Percentiles rank a stretch among this genome's conserved stretches.
Conservation (phyloP, 23 red algal genomes). For the Cyanidium caldarium region DNA sequence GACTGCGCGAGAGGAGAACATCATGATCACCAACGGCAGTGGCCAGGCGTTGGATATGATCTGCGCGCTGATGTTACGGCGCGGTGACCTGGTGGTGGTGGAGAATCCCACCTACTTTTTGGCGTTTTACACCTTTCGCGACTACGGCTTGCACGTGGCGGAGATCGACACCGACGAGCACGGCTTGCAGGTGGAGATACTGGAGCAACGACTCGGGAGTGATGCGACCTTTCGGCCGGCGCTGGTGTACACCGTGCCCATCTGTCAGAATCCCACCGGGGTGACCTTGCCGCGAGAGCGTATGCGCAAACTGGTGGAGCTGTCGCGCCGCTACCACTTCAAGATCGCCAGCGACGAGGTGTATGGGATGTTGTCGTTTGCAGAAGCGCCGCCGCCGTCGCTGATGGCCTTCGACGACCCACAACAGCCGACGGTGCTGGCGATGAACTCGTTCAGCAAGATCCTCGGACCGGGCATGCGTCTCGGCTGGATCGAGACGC, state of each 20-base stretch:
- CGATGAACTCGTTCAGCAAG: slow-evolving; percentile 66
- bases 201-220: background rate
- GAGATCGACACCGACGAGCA: slow-evolving; percentile 29
- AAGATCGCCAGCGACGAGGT: slow-evolving; percentile 70
- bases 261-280: slow-evolving; percentile 54
- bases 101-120: slow-evolving; percentile 64
- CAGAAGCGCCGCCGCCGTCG: background rate
- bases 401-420: slow-evolving; percentile 41
- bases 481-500: slow-evolving; percentile 52
- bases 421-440: slow-evolving; percentile 25
- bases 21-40: slow-evolving; percentile 64
- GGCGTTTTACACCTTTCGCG: slow-evolving; percentile 38
- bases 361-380: slow-evolving; percentile 45
- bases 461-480: slow-evolving; percentile 64
- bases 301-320: slow-evolving; percentile 30
- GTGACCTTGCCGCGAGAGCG: slow-evolving; percentile 35
- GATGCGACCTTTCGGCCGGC: slow-evolving; percentile 22
- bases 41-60: slow-evolving; percentile 30
- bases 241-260: slow-evolving; percentile 68
- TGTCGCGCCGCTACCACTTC: slow-evolving; percentile 48
- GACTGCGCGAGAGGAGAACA: background rate
- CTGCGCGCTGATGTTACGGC: slow-evolving; percentile 15
- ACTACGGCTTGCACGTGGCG: slow-evolving; percentile 27
- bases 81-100: slow-evolving; percentile 29
- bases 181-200: slow-evolving; percentile 35